Conservation (phyloP, 139 green algal species). For the Parachlorella kessleri region DNA sequence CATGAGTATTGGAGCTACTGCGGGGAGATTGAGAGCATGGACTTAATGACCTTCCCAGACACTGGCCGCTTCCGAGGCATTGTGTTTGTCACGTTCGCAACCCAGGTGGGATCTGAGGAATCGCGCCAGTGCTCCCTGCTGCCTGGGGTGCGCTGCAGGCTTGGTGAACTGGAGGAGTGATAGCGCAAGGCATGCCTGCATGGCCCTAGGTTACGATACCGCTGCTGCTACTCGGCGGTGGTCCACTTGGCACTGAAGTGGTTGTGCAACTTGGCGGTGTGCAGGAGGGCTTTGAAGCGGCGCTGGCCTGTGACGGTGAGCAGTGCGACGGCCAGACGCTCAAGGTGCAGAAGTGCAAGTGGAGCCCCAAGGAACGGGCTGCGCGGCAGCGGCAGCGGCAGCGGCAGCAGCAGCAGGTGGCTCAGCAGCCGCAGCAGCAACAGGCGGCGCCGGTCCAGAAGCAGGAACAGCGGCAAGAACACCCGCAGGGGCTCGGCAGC, state of each 20-base stretch:
- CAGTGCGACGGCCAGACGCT: slow-evolving; percentile 66
- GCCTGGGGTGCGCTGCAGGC: not conserved
- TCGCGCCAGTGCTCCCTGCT: no score
- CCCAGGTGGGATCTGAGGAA: no score
- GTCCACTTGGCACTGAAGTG: no score
- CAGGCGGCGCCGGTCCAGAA: not conserved
- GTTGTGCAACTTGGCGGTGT: no score
- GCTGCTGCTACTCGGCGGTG: no score
- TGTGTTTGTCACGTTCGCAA: slow-evolving; percentile 92
- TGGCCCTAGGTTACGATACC: no score
- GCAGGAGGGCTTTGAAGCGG: slow-evolving; percentile 69
- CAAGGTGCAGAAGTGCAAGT: slow-evolving; percentile 55
- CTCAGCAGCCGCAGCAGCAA: not conserved
- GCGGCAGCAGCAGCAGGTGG: slow-evolving; percentile 4
- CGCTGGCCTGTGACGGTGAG: slow-evolving; percentile 70
- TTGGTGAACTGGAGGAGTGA: no score
- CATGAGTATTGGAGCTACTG: slow-evolving; percentile 87
- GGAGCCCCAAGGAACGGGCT: slow-evolving; percentile 28
- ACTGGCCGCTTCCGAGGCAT: slow-evolving; percentile 92
- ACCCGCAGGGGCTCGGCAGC: not conserved
- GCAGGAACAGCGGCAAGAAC: slow-evolving; percentile 4
- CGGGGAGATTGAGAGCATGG: slow-evolving; percentile 76
- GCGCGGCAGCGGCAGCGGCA: slow-evolving; percentile 6
- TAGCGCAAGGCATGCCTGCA: no score
- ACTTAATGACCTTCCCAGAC: slow-evolving; percentile 92